These are phyloP conservation scores for Gaeumannomyces tritici DNA, from an alignment of 2,329 filamentous ascomycete genomes.

Conservation along the genomic window DNA sequence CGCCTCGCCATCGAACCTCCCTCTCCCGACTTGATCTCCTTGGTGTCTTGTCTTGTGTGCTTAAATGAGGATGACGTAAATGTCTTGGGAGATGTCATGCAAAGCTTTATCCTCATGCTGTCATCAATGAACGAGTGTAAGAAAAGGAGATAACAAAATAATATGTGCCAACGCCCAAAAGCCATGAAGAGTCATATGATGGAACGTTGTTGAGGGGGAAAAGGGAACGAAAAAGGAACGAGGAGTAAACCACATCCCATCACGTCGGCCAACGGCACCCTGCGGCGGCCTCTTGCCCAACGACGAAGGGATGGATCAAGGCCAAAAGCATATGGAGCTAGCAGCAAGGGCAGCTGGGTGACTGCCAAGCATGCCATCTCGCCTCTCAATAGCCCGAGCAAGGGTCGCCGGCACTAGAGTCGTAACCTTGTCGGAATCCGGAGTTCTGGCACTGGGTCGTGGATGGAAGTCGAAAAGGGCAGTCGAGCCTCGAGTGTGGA, in stretches of 20 bases:
- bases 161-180: slow-evolving; percentile 8
- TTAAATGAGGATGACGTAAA: background rate
- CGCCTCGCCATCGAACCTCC: background rate
- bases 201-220: background rate
- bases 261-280: background rate
- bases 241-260: background rate
- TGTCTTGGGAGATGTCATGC: slow-evolving; percentile 8
- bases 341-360: background rate
- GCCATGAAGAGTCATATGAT: slow-evolving; percentile 8
- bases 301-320: background rate
- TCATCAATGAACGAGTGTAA: slow-evolving; percentile 15
- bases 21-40: background rate
- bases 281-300: background rate
- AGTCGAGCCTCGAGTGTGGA: background rate
- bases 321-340: background rate
- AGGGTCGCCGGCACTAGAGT: background rate
- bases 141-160: background rate
- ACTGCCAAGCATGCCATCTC: background rate
- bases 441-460: background rate
- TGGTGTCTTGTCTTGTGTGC: slow-evolving; percentile 7
- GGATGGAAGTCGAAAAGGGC: background rate
- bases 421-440: background rate
- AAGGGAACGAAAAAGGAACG: background rate
- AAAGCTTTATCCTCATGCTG: slow-evolving; percentile 14
- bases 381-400: background rate